Conservation (phyloP, 352 stramenopile genomes). For the Elongisporangium undulatum region DNA sequence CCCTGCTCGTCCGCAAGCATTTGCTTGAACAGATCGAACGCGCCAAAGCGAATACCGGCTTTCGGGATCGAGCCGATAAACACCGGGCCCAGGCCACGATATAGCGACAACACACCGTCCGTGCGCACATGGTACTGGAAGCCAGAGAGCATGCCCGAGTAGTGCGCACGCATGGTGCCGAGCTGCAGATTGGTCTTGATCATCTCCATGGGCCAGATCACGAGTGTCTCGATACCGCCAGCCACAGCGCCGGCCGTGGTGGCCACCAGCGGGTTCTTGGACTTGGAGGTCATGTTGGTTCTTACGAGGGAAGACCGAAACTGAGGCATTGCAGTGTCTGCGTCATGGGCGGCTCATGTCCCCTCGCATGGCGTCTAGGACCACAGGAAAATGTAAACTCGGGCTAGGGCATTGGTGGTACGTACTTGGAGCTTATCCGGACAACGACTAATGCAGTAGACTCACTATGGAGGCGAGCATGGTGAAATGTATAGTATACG, state of each 20-base stretch:
- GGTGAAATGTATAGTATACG: not conserved
- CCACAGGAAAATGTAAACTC: not conserved
- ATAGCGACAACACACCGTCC: conserved; percentile 79
- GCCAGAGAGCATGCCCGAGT: conserved; percentile 65
- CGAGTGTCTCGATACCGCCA: conserved; percentile 85
- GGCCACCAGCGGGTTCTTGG: conserved; percentile 76
- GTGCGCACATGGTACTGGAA: conserved; percentile 72
- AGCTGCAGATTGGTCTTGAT: conserved; percentile 95
- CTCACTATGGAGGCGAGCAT: not conserved
- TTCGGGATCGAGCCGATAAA: conserved; percentile 95
- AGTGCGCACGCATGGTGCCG: conserved; percentile 71
- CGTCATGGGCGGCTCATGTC: not conserved
- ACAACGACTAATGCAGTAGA: not conserved
- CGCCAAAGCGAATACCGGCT: conserved; percentile 95
- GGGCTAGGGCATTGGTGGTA: not conserved
- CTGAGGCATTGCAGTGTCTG: not conserved
- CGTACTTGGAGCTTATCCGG: not conserved
- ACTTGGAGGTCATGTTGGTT: conserved; percentile 40
- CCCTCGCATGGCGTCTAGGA: not conserved
- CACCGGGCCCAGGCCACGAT: conserved; percentile 92
- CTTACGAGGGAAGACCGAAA: not conserved
- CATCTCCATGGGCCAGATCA: conserved; percentile 93
- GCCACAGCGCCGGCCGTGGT: conserved; percentile 82
- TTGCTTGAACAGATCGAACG: conserved; percentile 89
- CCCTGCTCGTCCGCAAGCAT: conserved; percentile 86